phyloP scores from a whole-genome alignment of 805 yeast genomes.

The Schizosaccharomyces japonicus region DNA sequence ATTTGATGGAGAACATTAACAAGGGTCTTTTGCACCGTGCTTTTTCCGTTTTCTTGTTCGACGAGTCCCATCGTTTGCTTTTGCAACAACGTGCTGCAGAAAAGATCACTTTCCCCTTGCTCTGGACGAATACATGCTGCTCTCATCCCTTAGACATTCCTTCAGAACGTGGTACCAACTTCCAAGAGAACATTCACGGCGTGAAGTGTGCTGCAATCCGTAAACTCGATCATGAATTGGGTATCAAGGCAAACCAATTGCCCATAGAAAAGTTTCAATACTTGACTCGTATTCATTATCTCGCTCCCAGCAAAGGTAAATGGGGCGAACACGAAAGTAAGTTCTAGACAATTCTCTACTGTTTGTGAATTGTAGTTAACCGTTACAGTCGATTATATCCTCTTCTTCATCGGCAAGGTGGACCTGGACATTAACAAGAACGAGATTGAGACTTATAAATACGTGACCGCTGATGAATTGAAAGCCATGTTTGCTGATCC shows the following conservation, averaged over 20 bases:
- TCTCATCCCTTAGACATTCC: constrained; percentile 83
- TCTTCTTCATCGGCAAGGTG: constrained; percentile 41
- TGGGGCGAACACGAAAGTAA: constrained; percentile 90
- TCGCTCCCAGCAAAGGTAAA: constrained; percentile 47
- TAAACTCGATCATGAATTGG: constrained; percentile 80
- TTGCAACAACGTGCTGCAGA: constrained; percentile 91
- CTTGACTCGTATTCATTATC: constrained; percentile 83
- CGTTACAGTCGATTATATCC: constrained; percentile 51
- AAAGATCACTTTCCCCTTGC: constrained; percentile 78
- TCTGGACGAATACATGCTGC: constrained; percentile 99
- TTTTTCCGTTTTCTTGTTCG: constrained; percentile 81
- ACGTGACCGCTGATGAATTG: constrained; percentile 46
- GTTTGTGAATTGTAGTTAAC: not conserved
- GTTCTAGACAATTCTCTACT: not conserved
- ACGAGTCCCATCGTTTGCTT: constrained; percentile 47
- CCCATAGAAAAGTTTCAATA: constrained; percentile 52
- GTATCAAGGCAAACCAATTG: constrained; percentile 32
- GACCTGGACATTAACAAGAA: constrained; percentile 38
- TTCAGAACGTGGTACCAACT: constrained; percentile 46
- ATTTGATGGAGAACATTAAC: constrained; percentile 62
- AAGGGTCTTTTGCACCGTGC: constrained; percentile 82
- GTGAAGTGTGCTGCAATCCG: constrained; percentile 75
- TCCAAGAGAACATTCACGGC: constrained; percentile 46
- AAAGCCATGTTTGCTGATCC: constrained; percentile 49
- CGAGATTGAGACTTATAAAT: constrained; percentile 63